Percentiles rank a stretch among this genome's conserved stretches.
These are phyloP conservation scores for Arthroderma sp. DNA, from an alignment of 2,329 filamentous ascomycete species.

Conservation along the genomic window DNA sequence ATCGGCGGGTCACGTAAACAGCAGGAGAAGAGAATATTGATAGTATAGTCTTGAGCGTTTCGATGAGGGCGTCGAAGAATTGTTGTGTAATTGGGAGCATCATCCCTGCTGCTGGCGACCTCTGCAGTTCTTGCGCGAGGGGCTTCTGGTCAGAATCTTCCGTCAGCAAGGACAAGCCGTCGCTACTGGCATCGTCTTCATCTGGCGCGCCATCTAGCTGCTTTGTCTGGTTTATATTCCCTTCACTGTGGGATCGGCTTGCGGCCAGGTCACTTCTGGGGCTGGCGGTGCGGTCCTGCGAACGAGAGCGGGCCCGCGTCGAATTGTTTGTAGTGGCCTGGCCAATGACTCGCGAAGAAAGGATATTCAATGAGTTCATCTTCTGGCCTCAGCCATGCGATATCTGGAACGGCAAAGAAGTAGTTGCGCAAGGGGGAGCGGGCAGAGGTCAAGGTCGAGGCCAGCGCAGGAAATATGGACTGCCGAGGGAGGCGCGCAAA, in stretches of 20 bases:
- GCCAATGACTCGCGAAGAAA: conserved; percentile 69
- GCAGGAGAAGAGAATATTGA: conserved; percentile 68
- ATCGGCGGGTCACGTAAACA: conserved; percentile 67
- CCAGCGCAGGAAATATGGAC: background rate
- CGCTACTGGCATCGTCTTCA: conserved; percentile 28
- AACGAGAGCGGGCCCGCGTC: conserved; percentile 43
- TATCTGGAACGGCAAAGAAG: background rate
- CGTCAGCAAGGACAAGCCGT: conserved; percentile 28
- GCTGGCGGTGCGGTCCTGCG: conserved; percentile 36
- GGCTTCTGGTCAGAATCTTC: conserved; percentile 55
- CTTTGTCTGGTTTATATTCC: conserved; percentile 27
- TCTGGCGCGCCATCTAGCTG: conserved; percentile 18
- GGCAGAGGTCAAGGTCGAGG: background rate
- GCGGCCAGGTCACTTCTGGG: conserved; percentile 26
- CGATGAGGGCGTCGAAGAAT: conserved; percentile 59
- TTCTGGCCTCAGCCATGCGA: conserved; percentile 42
- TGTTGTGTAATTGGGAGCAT: conserved; percentile 49
- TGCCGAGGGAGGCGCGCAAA: background rate
- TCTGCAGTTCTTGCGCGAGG: conserved; percentile 39
- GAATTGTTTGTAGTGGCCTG: conserved; percentile 38
- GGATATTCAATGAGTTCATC: conserved; percentile 96
- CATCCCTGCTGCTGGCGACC: background rate
- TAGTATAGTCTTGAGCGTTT: conserved; percentile 65
- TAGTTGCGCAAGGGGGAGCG: background rate
- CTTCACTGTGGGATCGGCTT: conserved; percentile 34